Evolutionary conservation across 2,329 filamentous ascomycete genomes (phyloP), one percentile per base, ranked within the genome.

Genomic region (Fusarium fujikuroi): DNA sequence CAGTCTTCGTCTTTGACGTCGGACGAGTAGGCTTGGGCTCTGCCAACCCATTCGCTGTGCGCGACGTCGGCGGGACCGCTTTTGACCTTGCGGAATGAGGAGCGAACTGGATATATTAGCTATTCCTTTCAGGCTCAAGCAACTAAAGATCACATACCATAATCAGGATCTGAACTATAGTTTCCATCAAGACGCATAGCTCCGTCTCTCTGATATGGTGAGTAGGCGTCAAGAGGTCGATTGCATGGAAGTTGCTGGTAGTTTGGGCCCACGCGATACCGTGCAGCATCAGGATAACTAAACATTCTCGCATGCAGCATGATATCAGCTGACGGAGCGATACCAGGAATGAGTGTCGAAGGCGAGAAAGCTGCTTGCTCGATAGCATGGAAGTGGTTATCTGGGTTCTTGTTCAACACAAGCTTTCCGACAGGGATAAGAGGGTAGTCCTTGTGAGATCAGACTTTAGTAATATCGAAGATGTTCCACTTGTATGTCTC

Each of bases 351-450:
- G 77, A 88, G 83, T 57, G 80, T 84, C 8, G 84, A 84, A 0
- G 87, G 86, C 0, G 85, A 87, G 77, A 88, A 89, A 42, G 85
- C 84, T 4, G 84, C 84, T 54, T 87, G 85, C 65, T 88, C 85
- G 25, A 87, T 84, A 56, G 89, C 86, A 10, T 83, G 79, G 66
- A 86, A 84, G 75, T 83, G 88, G 74, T 88, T 87, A 1, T 59
- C 60, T 0, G 53, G 64, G 14, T 66, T 66, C 36, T 66, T 63
- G 23, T 66, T 47, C 21, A 63, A n/a, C 0, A 50, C 53, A 5
- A 66, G 59, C 9, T 56, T 65, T 32, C 63, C 59, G 7, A 63
- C 59, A 1, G 63, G 63, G 15, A 56, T 56, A 0, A 56, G 14
- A 5, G 47, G 63, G 6, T 56, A 65, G 2, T 56, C 47, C 21